phyloP scores from a whole-genome alignment of 345 rosid genomes.

The Diplotaxis tenuifolia region DNA sequence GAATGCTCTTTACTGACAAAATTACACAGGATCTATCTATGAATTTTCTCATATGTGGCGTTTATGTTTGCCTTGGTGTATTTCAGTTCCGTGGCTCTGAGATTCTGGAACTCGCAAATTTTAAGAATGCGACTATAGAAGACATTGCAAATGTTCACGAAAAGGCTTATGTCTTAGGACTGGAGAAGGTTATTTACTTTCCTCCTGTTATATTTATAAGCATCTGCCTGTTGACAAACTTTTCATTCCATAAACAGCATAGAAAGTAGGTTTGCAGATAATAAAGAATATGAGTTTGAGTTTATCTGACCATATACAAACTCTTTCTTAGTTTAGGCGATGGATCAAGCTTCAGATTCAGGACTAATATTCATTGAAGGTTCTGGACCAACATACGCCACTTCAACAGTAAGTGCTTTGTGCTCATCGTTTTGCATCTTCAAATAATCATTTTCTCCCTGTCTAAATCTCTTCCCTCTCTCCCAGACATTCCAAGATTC shows the following conservation, averaged over 20 bases:
- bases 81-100: conserved; percentile 72
- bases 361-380: conserved; percentile 81
- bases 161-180: conserved; percentile 74
- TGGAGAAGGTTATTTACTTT: conserved; percentile 63
- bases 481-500: conserved; percentile 87
- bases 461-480: conserved; percentile 9
- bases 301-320: conserved; percentile 10
- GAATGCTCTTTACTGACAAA: neutral
- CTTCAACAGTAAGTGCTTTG: conserved; percentile 57
- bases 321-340: conserved; percentile 53
- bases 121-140: conserved; percentile 71
- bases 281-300: neutral
- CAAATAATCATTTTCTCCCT: neutral
- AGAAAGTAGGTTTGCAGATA: neutral
- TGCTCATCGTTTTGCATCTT: conserved; percentile 12
- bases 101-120: conserved; percentile 60
- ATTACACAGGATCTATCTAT: neutral
- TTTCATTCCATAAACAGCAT: neutral
- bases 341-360: conserved; percentile 65
- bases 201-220: neutral
- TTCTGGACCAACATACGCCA: conserved; percentile 93
- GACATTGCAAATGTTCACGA: conserved; percentile 77
- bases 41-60: neutral
- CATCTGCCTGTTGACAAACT: neutral
- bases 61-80: neutral